Percentiles rank a stretch among this genome's conserved stretches.
Evolutionary conservation across 2,329 filamentous ascomycete genomes (phyloP).

Genomic region (Cryphonectria radicalis): DNA sequence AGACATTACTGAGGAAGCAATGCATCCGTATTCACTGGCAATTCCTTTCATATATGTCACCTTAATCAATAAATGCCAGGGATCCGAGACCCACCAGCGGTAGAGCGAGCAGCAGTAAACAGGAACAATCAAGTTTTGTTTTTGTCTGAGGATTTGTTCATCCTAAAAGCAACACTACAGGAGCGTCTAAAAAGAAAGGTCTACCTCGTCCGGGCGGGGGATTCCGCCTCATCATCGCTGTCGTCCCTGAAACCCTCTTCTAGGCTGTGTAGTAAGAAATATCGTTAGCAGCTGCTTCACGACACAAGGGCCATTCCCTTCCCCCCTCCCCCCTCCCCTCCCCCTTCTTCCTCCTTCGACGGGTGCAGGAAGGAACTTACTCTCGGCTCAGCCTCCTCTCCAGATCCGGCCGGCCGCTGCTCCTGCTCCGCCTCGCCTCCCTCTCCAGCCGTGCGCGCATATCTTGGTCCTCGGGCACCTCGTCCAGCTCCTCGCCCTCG

Average conservation of each 20-base stretch:
- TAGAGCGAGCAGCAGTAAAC: not conserved
- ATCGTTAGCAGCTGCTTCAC: slow-evolving; percentile 19
- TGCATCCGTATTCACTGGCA: not conserved
- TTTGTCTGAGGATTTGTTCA: not conserved
- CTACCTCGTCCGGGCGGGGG: slow-evolving; percentile 28
- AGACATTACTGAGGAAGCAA: not conserved
- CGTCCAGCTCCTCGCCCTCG: slow-evolving; percentile 71
- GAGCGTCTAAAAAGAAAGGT: not conserved
- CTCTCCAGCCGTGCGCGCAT: slow-evolving; percentile 43
- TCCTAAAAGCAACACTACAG: not conserved
- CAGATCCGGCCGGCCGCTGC: slow-evolving; percentile 45
- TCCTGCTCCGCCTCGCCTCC: slow-evolving; percentile 25
- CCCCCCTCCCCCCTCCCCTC: no score
- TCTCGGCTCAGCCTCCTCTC: slow-evolving; percentile 75
- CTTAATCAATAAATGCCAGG: not conserved
- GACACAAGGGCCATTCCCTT: no score
- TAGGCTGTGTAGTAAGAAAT: slow-evolving; percentile 46
- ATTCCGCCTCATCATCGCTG: slow-evolving; percentile 61
- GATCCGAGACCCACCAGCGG: not conserved
- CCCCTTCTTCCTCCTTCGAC: not conserved
- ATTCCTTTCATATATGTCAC: not conserved
- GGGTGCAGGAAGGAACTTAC: slow-evolving; percentile 46
- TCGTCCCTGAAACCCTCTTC: slow-evolving; percentile 78
- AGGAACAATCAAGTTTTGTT: not conserved
- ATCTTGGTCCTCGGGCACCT: slow-evolving; percentile 57